Conservation (phyloP, 257 asterid genomes). For the Cynanchum wilfordii region DNA sequence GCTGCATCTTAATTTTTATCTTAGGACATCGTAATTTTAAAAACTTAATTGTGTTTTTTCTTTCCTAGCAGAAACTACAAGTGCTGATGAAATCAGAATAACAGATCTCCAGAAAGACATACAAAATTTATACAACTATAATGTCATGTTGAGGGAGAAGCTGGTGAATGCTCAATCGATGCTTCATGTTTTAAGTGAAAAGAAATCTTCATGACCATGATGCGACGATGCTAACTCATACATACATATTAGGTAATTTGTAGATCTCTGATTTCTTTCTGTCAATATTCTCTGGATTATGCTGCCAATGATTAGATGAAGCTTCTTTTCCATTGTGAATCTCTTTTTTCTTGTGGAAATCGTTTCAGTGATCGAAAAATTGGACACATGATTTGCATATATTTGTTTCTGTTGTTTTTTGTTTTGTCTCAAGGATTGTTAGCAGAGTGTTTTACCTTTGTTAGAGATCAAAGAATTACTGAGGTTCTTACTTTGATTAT, state of each 20-base stretch:
- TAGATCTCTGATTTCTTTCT: not conserved
- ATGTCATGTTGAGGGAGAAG: conserved; percentile 46
- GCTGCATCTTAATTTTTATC: not conserved
- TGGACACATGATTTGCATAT: no score
- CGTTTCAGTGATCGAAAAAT: no score
- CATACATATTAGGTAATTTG: not conserved
- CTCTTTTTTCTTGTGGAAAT: no score
- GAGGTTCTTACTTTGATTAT: no score
- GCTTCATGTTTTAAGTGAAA: conserved; percentile 25
- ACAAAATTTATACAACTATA: conserved; percentile 41
- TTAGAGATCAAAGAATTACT: no score
- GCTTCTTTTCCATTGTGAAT: no score
- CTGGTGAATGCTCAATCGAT: conserved; percentile 33
- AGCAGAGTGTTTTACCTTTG: no score
- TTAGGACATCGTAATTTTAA: no score
- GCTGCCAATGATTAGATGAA: not conserved
- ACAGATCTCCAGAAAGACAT: conserved; percentile 47
- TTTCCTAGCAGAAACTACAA: conserved; percentile 33
- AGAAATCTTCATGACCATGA: conserved; percentile 18
- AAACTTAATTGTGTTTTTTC: not conserved
- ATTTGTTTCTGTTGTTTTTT: no score
- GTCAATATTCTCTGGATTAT: not conserved
- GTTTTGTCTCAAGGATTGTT: no score
- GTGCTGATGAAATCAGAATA: conserved; percentile 33
- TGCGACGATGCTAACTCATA: no score